phyloP scores from a whole-genome alignment of 148 eudicot genomes.

The Linanthus parryae region DNA sequence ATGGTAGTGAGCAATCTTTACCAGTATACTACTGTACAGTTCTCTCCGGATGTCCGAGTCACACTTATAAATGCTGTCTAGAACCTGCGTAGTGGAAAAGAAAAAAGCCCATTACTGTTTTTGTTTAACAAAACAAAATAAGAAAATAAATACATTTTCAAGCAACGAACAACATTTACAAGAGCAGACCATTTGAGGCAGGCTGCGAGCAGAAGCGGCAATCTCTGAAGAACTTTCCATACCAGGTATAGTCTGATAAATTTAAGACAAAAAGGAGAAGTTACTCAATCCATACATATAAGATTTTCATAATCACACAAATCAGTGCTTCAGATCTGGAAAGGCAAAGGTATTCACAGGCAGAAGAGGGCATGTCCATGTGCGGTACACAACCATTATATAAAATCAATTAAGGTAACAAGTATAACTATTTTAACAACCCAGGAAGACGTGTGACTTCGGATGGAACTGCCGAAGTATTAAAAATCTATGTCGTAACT shows the following conservation, averaged over 20 bases:
- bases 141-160: too few relatives aligned
- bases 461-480: too few relatives aligned
- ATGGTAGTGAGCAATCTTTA: too few relatives aligned
- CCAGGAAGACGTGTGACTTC: too few relatives aligned
- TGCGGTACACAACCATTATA: too few relatives aligned
- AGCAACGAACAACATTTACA: slow-evolving; percentile 7
- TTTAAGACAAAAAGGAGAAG: slow-evolving; percentile 7
- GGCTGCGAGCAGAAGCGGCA: slow-evolving; percentile 69
- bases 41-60: slow-evolving; percentile 96
- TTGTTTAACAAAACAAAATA: too few relatives aligned
- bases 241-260: slow-evolving; percentile 88
- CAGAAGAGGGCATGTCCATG: too few relatives aligned
- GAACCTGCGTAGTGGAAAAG: slow-evolving; percentile 46
- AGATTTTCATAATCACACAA: not conserved
- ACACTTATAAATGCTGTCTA: slow-evolving; percentile 94
- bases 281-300: not conserved
- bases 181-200: slow-evolving; percentile 78
- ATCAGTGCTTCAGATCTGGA: not conserved
- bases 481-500: too few relatives aligned
- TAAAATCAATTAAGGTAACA: too few relatives aligned
- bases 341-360: too few relatives aligned
- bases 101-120: too few relatives aligned
- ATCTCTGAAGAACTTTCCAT: slow-evolving; percentile 67
- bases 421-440: too few relatives aligned
- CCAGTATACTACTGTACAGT: slow-evolving; percentile 88